phyloP scores from a whole-genome alignment of 495 filamentous ascomycete genomes.

The Aspergillus ellipticus region DNA sequence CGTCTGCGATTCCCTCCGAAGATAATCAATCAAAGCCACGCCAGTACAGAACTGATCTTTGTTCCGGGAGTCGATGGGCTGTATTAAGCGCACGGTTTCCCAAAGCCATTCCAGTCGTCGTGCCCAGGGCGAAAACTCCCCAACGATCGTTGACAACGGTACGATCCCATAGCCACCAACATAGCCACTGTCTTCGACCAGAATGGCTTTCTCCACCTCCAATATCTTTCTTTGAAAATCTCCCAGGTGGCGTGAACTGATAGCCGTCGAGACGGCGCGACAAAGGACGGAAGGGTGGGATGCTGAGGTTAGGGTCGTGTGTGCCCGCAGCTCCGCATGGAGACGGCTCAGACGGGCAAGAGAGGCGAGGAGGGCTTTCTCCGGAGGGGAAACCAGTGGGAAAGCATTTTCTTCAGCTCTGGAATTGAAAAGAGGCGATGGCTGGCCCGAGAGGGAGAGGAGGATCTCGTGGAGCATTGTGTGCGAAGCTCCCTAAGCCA shows the following conservation, averaged over 20 bases:
- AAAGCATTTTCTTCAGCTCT: constrained; percentile 36
- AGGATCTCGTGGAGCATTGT: constrained; percentile 96
- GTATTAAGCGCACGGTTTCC: constrained; percentile 64
- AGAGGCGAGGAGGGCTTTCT: constrained; percentile 74
- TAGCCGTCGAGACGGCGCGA: constrained; percentile 79
- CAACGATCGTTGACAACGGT: constrained; percentile 77
- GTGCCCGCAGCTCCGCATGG: constrained; percentile 63
- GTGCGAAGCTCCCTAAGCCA: constrained; percentile 26
- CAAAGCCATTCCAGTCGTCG: constrained; percentile 83
- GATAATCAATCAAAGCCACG: constrained; percentile 68
- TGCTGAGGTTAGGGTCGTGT: constrained; percentile 61
- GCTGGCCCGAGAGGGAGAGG: constrained; percentile 88
- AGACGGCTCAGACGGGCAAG: constrained; percentile 71
- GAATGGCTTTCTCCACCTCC: constrained; percentile 73
- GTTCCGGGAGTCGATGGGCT: constrained; percentile 29
- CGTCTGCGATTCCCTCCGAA: constrained; percentile 74
- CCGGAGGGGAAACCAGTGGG: constrained; percentile 66
- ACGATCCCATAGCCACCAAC: constrained; percentile 92
- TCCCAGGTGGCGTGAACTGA: constrained; percentile 68
- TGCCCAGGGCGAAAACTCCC: constrained; percentile 80
- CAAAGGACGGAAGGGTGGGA: constrained; percentile 75
- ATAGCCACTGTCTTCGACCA: constrained; percentile 64
- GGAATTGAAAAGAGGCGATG: constrained; percentile 73
- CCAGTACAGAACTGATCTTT: constrained; percentile 46
- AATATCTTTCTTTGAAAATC: constrained; percentile 79